phyloP scores from a whole-genome alignment of 1,139 yeast genomes.

The Lipomyces yarrowii region DNA sequence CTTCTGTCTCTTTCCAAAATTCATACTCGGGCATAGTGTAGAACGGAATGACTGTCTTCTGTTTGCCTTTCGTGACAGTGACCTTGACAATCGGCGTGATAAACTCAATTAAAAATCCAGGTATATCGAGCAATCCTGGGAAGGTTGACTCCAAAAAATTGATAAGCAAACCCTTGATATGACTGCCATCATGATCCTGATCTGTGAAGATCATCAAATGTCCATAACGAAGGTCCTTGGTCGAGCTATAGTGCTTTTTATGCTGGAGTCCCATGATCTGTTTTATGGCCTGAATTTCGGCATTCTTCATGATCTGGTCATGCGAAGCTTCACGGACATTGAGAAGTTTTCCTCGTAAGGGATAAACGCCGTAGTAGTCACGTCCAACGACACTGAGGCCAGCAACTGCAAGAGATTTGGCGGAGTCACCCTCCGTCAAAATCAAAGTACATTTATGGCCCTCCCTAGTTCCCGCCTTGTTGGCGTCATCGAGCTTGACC shows the following conservation, averaged over 20 bases:
- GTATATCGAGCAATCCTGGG: conserved; percentile 88
- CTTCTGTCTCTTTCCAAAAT: conserved; percentile 85
- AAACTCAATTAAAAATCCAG: conserved; percentile 90
- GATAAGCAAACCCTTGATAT: conserved; percentile 93
- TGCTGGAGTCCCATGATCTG: conserved; percentile 96
- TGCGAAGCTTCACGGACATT: conserved; percentile 96
- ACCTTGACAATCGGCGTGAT: conserved; percentile 97
- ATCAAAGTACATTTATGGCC: conserved; percentile 91
- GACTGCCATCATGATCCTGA: conserved; percentile 99
- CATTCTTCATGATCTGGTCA: conserved; percentile 89
- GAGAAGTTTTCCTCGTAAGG: conserved; percentile 89
- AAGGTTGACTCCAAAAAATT: conserved; percentile 92
- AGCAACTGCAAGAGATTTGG: conserved; percentile 87
- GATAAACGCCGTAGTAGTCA: conserved; percentile 94
- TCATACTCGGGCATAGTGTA: conserved; percentile 97
- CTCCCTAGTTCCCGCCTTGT: conserved; percentile 92
- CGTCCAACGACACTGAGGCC: conserved; percentile 96
- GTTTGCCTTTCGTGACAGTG: conserved; percentile 68
- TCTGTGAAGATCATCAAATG: conserved; percentile 99
- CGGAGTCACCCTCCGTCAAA: conserved; percentile 97
- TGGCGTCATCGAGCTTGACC: conserved; percentile 92
- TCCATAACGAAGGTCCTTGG: conserved; percentile 83
- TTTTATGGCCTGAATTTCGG: conserved; percentile 92
- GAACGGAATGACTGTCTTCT: conserved; percentile 63
- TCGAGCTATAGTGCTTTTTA: conserved; percentile 76